These are phyloP conservation scores for Saposhnikovia divaricata DNA, from an alignment of 129 eudicot species.

Conservation along the genomic window DNA sequence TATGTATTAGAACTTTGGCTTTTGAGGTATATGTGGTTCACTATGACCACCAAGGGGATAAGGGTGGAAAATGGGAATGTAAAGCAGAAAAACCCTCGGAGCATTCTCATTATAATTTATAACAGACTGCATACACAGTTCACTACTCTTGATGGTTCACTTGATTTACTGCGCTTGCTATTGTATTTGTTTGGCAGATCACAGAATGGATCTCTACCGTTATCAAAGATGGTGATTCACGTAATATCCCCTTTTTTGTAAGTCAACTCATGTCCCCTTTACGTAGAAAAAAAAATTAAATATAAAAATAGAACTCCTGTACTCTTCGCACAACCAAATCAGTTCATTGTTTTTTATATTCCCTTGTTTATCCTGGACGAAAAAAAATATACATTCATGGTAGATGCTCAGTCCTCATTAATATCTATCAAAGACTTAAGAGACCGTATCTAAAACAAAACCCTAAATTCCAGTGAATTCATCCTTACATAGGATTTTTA, in stretches of 20 bases:
- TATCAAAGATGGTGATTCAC: conserved; percentile 71
- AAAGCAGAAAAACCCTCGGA: not conserved
- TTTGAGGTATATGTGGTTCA: not conserved
- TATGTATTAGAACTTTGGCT: not conserved
- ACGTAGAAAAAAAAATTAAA: no score
- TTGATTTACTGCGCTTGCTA: not conserved
- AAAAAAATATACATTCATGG: not conserved
- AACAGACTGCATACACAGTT: not conserved
- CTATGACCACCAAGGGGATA: not conserved
- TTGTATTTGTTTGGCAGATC: conserved; percentile 44
- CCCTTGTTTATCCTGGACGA: not conserved
- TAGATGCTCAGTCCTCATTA: not conserved
- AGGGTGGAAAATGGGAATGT: not conserved
- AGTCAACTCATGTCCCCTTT: conserved; percentile 25
- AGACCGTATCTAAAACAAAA: not conserved
- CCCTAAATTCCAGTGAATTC: not conserved
- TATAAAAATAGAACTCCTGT: not conserved
- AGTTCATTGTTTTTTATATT: not conserved
- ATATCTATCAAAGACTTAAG: not conserved
- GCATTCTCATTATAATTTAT: not conserved
- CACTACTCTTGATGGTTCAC: not conserved
- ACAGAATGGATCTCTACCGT: conserved; percentile 70
- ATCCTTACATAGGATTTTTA: not conserved
- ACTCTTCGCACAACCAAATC: not conserved
- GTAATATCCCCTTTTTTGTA: conserved; percentile 76